Evolutionary conservation across 768 basidiomycete genomes (phyloP), one percentile per base, ranked within the genome.

Genomic region (Nevesoporus exiguus): DNA sequence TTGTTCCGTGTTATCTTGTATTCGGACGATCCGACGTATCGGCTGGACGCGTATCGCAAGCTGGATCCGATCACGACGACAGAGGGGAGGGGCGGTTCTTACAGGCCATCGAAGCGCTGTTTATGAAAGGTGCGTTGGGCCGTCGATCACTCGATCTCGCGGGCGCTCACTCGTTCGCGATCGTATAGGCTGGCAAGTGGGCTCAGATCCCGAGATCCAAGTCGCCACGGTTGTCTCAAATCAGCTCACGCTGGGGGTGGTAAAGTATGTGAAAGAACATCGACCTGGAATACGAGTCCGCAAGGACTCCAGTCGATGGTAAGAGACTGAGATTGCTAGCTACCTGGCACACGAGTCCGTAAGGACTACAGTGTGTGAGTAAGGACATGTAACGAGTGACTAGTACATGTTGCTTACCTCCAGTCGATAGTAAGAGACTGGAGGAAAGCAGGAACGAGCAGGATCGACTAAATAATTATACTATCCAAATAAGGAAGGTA

Each of bases 181-280:
- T 36, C 24, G 19, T 15, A 25, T 59, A 95, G 94, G 96, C 33
- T 98, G 97, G 97, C 95, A 97, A 67, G 90, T 98, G 9, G 97
- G 96, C 3, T 97, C 94, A 0, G 97, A 98, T 59, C 96, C 97
- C 0, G 97, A 99, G 71, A 96, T 98, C 21, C 96, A 99, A 67
- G 96, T 99, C 15, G 96, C 96, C 1, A 96, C 94, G 3, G 79
- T 93, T 25, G 93, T 97, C 6, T 95, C 94, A 19, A 99, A 99
- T 67, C 96, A 98, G 67, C 80, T 99, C 22, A 95, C 93, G 0
- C 88, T 93, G 11, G 96, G 90, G 0, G 81, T 98, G 60, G 81
- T 98, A 77, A 98, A 98, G 67, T 98, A 98, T 71, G n/a, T n/a
- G n/a, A n/a, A n/a, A n/a, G n/a, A n/a, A n/a, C n/a, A n/a, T n/a